Percentiles rank a stretch among this genome's conserved stretches.
Conservation (phyloP, 1,139 yeast genomes). For the Debaryomycetaceae sp. region DNA sequence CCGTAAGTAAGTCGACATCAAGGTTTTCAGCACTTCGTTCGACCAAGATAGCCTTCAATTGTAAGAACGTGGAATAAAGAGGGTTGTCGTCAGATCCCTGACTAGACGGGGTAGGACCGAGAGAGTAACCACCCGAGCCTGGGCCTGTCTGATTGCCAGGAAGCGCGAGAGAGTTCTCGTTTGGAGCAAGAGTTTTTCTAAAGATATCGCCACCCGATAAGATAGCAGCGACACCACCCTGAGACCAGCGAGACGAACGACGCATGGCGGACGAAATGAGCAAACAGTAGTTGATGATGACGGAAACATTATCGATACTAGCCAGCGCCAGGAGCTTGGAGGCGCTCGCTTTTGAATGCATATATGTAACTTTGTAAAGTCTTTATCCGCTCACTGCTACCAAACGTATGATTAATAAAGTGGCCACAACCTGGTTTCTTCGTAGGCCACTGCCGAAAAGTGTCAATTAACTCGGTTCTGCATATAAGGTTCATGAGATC, state of each 20-base stretch:
- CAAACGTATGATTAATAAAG: too few relatives aligned
- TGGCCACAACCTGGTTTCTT: too few relatives aligned
- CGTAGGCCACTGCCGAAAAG: too few relatives aligned
- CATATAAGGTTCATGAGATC: too few relatives aligned
- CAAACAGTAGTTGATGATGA: slow-evolving; percentile 83
- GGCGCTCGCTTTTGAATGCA: too few relatives aligned
- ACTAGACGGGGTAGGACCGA: slow-evolving; percentile 5
- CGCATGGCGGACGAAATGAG: slow-evolving; percentile 85
- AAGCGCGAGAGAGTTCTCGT: slow-evolving; percentile 19
- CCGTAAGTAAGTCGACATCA: slow-evolving; percentile 58
- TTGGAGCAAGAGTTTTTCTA: slow-evolving; percentile 13
- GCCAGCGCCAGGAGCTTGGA: neutral
- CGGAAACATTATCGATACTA: slow-evolving; percentile 56
- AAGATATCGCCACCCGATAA: slow-evolving; percentile 48
- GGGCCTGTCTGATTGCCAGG: too few relatives aligned
- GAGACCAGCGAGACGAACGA: slow-evolving; percentile 69
- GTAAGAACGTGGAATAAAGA: slow-evolving; percentile 70
- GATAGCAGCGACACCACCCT: slow-evolving; percentile 82
- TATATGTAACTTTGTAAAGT: too few relatives aligned
- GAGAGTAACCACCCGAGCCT: slow-evolving; percentile 1
- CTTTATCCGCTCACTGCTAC: too few relatives aligned
- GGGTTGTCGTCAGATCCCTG: slow-evolving; percentile 38
- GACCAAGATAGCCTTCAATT: slow-evolving; percentile 59
- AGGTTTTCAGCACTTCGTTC: slow-evolving; percentile 38
- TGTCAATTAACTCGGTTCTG: too few relatives aligned